Base-by-base conservation (phyloP, 805 yeast genomes). In the Candida sphagnicola region DNA sequence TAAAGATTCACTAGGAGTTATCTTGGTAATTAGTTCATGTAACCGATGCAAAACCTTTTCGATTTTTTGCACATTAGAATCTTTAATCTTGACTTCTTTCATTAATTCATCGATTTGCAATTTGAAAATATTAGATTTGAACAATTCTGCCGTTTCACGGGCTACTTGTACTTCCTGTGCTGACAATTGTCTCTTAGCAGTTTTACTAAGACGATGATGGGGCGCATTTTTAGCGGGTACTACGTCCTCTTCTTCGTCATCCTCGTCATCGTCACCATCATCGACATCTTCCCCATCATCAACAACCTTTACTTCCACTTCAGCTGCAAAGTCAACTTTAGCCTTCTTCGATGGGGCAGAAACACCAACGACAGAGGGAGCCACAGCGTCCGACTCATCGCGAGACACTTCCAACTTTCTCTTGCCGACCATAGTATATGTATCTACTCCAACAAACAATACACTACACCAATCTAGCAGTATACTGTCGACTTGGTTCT, bases 101-200 rank as follows among this genome's bases (percentile, higher is more conserved):
- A 93, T 67, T 29, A 93, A 68, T 57, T 90, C 98, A 62, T 90
- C 98, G 44, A 93, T 89, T 65, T 93, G 96, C 41, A 93, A 64
- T 60, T 93, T 93, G 79, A 93, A 91, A 39, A 93, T 89, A 61
- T 90, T 93, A 6, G 96, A 88, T 55, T 90, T 88, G 78, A 90
- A 93, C 33, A 91, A 66, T 59, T 90, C 97, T 1, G 95, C 93
- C 1, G 97, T 86, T 59, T 90, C 97, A 51, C 95, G 75, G 0
- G 96, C 96, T 2, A 85, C 75, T 51, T 91, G 96, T 33, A 91
- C 80, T 42, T 93, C 96, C 49, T 87, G 90, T 0, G 93, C 80
- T 0, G 85, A 66, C 17, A 79, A 51, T 46, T 69, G 67, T 36
- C 59, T 57, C 33, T 50, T 56, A 29, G 61, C 68, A 39, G 61